These are phyloP conservation scores for Geotrichum restrictum DNA, from an alignment of 1,139 yeast species.

Conservation along the genomic window DNA sequence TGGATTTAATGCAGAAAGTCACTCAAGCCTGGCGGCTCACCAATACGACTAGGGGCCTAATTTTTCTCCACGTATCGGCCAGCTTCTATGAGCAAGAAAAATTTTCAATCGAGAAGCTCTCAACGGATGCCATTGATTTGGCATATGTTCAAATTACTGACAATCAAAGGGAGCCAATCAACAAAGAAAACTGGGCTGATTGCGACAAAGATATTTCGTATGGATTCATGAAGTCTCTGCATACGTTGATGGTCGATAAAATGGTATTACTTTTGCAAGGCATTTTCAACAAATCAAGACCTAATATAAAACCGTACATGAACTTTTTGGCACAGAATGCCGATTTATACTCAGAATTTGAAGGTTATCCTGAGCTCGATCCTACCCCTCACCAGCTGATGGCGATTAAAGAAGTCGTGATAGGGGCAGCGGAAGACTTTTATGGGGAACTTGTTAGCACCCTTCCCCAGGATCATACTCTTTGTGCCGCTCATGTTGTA, in stretches of 20 bases:
- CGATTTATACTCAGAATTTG: constrained; percentile 48
- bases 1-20: constrained; percentile 45
- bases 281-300: constrained; percentile 52
- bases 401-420: constrained; percentile 47
- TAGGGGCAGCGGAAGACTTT: constrained; percentile 53
- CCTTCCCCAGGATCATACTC: constrained; percentile 61
- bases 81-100: constrained; percentile 56
- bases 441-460: constrained; percentile 56
- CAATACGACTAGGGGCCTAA: constrained; percentile 49
- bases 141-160: constrained; percentile 44
- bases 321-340: constrained; percentile 51
- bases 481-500: constrained; percentile 55
- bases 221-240: constrained; percentile 47
- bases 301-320: constrained; percentile 59
- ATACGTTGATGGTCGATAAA: constrained; percentile 48
- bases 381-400: constrained; percentile 51
- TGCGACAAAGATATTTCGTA: constrained; percentile 54
- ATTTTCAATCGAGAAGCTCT: constrained; percentile 59
- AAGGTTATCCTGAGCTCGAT: constrained; percentile 41
- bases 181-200: constrained; percentile 47
- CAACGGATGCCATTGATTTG: constrained; percentile 39
- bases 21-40: constrained; percentile 62
- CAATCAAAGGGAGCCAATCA: constrained; percentile 40
- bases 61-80: constrained; percentile 47
- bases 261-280: constrained; percentile 47